phyloP scores from a whole-genome alignment of 169 alveolate genomes.

The Plasmodium blacklocki region DNA sequence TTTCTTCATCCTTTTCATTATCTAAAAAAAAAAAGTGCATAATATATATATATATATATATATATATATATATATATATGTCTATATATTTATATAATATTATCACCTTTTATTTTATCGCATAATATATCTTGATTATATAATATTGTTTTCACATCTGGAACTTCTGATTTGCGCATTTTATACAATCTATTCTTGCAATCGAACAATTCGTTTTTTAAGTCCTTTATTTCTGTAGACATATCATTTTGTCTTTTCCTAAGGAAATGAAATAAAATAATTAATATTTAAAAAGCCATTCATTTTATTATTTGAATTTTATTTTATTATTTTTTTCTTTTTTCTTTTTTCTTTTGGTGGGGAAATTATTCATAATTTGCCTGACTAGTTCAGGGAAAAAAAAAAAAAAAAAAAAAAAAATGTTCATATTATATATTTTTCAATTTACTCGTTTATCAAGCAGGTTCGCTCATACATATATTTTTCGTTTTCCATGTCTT shows the following conservation, averaged over 20 bases:
- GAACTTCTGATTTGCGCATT: constrained; percentile 11
- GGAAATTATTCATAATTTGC: not conserved
- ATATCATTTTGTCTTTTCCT: constrained; percentile 52
- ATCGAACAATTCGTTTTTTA: constrained; percentile 69
- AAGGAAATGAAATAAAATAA: not conserved
- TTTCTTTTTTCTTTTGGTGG: not conserved
- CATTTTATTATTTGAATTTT: too few relatives aligned
- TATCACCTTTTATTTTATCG: not conserved
- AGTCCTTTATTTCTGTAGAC: constrained; percentile 33
- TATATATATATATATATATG: not conserved
- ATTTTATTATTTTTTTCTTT: not conserved
- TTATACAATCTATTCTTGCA: constrained; percentile 34
- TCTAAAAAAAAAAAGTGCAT: not conserved
- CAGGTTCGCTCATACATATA: constrained; percentile 44
- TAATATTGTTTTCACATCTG: constrained; percentile 7
- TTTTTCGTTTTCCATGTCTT: constrained; percentile 69
- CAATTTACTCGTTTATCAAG: constrained; percentile 39
- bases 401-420: too few relatives aligned
- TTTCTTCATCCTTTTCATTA: constrained; percentile 1
- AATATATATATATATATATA: not conserved
- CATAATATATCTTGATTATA: not conserved
- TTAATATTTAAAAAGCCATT: not conserved
- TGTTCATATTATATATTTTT: constrained; percentile 2
- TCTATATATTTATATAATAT: constrained; percentile 2
- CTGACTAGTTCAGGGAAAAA: too few relatives aligned